Evolutionary conservation across 2,329 filamentous ascomycete species (phyloP).

Genomic region (Aspergillus pseudoviridinutans): DNA sequence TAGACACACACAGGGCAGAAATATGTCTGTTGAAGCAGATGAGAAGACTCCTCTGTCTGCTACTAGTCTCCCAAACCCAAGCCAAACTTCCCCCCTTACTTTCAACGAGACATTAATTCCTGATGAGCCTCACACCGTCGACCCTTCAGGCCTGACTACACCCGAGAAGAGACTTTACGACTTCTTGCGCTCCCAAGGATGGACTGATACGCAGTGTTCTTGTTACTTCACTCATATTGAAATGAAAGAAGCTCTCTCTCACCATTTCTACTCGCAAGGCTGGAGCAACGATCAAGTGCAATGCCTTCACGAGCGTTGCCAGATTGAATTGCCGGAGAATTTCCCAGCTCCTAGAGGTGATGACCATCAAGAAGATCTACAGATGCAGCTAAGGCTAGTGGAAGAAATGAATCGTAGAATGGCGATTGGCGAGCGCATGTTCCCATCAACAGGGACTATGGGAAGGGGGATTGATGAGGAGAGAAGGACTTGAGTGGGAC

Average conservation of each 20-base stretch:
- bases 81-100: too few species aligned
- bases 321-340: not conserved
- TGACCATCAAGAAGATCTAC: not conserved
- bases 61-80: too few species aligned
- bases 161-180: too few species aligned
- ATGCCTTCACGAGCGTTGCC: not conserved
- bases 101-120: too few species aligned
- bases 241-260: not conserved
- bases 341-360: not conserved
- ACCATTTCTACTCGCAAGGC: not conserved
- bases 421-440: not conserved
- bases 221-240: not conserved
- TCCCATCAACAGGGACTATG: not conserved
- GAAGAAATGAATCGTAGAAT: conserved; percentile 1
- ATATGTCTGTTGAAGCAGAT: too few species aligned
- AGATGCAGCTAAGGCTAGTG: conserved; percentile 1
- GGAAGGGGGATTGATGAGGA: too few species aligned
- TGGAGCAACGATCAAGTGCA: not conserved
- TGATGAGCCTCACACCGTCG: too few species aligned
- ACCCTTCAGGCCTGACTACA: too few species aligned
- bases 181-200: not conserved
- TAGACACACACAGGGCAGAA: too few species aligned
- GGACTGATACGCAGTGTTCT: not conserved
- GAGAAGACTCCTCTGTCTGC: too few species aligned
- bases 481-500: too few species aligned